Percentiles rank a stretch among this genome's conserved stretches.
phyloP scores from a whole-genome alignment of 2,329 filamentous ascomycete species.

The Neonectria faginata region DNA sequence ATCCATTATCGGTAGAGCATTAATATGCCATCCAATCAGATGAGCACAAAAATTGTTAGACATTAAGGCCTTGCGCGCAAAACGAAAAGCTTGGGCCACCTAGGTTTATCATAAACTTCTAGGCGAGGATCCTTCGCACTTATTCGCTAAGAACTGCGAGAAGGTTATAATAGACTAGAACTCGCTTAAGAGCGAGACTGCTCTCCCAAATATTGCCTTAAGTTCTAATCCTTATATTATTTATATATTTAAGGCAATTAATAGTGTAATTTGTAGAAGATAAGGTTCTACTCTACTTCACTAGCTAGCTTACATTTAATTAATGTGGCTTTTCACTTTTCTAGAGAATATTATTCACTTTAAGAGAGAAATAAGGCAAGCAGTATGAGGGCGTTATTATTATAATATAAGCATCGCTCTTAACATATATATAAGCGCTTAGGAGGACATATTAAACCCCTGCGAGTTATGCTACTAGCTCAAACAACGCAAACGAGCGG shows the following conservation, averaged over 20 bases:
- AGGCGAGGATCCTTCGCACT: no score
- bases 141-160: constrained; percentile 5
- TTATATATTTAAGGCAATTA: neutral
- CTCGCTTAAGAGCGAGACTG: neutral
- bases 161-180: constrained; percentile 1
- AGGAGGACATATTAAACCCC: neutral
- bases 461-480: no score
- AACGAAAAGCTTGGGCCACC: no score
- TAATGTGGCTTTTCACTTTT: neutral
- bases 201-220: neutral
- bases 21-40: neutral
- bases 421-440: constrained; percentile 7
- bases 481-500: no score
- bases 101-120: no score
- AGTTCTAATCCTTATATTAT: constrained; percentile 8
- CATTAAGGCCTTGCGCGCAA: no score
- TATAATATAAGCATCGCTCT: neutral
- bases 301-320: constrained; percentile 2
- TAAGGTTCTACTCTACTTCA: neutral
- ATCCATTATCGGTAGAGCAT: neutral
- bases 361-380: constrained; percentile 1
- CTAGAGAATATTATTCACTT: constrained; percentile 4
- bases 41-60: neutral
- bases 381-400: neutral
- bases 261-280: neutral